phyloP scores from a whole-genome alignment of 1,139 yeast species.

The Cylindricascospora bacillispora region DNA sequence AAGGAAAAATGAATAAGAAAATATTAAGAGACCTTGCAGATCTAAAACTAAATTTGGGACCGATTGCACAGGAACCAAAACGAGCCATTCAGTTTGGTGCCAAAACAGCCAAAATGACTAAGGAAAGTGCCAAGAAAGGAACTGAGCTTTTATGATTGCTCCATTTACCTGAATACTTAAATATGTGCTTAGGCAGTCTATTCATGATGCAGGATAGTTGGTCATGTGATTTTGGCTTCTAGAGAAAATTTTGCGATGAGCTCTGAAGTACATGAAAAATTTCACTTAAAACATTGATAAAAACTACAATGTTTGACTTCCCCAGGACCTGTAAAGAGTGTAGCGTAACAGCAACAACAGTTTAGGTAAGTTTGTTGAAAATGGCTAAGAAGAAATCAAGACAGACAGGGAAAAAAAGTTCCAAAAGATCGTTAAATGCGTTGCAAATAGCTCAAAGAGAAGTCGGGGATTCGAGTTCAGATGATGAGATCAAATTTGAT shows the following conservation, averaged over 20 bases:
- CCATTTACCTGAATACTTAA: too few relatives aligned
- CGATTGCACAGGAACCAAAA: conserved; percentile 66
- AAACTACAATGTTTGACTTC: too few relatives aligned
- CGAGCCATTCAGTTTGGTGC: conserved; percentile 97
- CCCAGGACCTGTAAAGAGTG: too few relatives aligned
- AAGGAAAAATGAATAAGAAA: conserved; percentile 47
- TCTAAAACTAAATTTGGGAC: conserved; percentile 32
- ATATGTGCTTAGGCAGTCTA: too few relatives aligned
- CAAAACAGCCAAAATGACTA: conserved; percentile 72
- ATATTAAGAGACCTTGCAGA: conserved; percentile 53
- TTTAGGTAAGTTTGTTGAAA: too few relatives aligned
- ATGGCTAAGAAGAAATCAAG: conserved; percentile 25
- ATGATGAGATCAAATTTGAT: conserved; percentile 24
- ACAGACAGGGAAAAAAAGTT: conserved; percentile 21
- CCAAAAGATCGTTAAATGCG: conserved; percentile 34
- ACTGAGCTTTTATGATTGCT: conserved; percentile 20
- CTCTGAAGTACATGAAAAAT: conserved; percentile 54
- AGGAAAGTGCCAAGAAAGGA: conserved; percentile 28
- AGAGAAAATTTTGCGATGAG: conserved; percentile 61
- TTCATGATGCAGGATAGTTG: conserved; percentile 69
- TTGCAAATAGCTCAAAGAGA: conserved; percentile 37
- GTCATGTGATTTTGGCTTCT: conserved; percentile 54
- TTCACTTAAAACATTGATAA: too few relatives aligned
- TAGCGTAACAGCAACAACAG: too few relatives aligned
- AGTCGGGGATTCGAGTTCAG: conserved; percentile 25